Evolutionary conservation across 2,329 filamentous ascomycete species (phyloP), one percentile per base, ranked within the genome.

Genomic region (Sarocladiaceae sp.): DNA sequence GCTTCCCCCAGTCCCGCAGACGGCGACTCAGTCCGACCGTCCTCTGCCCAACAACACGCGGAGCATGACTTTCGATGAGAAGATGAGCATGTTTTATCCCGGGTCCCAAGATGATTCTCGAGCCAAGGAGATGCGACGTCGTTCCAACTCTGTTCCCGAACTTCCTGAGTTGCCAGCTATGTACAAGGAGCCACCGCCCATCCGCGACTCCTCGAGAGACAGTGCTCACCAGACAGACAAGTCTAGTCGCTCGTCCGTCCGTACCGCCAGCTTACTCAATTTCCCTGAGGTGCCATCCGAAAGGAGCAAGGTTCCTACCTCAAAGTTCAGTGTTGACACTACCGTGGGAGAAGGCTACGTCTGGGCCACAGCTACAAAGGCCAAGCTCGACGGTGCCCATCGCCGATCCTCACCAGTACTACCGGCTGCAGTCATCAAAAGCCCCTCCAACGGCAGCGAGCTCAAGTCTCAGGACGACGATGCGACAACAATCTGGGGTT

Each of bases 61-160:
- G 57, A 78, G 73, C 54, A 79, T 78, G 75, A 76, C 73, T 0
- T 70, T 76, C 48, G 65, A 78, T 43, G 76, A 79, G 52, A 79
- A 78, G 55, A 74, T 79, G 61, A 60, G 65, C 2, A 56, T 76
- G 4, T 58, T 80, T 19, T 76, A 75, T 49, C 64, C 69, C 3
- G 23, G 12, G 10, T 23, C 29, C n/a, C 4, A 18, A n/a, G 18
- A 21, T 15, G 32, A 23, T 6, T 11, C 33, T 23, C 24, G 16
- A 16, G 20, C 20, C 37, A 24, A 55, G 21, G 46, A 56, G 16
- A 61, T 18, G 33, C 51, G 51, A 37, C 51, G 56, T 43, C 50
- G 55, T 32, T 59, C 56, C 33, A 43, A 46, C 15, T 59, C 57
- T 18, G 48, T 59, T 32, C 50, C 54, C 15, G 53, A 57, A 13